Percentiles rank a stretch among this genome's conserved stretches.
phyloP scores from a whole-genome alignment of 2,329 filamentous ascomycete genomes.

The Calcarisporium arbuscula region DNA sequence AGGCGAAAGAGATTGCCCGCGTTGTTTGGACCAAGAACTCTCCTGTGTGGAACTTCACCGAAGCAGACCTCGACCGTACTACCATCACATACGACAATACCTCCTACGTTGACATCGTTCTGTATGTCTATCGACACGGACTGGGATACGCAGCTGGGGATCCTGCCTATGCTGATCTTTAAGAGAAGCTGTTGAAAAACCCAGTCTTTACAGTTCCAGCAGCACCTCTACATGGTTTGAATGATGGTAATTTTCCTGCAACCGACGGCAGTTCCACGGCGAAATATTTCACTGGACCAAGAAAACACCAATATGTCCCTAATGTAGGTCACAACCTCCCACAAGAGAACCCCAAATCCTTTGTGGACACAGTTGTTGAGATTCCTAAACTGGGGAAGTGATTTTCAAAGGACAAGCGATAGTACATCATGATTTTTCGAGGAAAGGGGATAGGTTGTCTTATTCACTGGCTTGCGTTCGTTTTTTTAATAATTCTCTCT shows the following conservation, averaged over 20 bases:
- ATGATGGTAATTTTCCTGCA: constrained; percentile 7
- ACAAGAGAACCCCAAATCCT: constrained; percentile 9
- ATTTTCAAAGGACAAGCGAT: no score
- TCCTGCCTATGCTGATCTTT: constrained; percentile 2
- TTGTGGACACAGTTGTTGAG: constrained; percentile 9
- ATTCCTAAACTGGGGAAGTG: no score
- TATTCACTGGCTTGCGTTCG: no score
- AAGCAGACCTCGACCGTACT: constrained; percentile 14
- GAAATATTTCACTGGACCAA: constrained; percentile 6
- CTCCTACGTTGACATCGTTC: constrained; percentile 32
- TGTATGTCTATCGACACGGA: constrained; percentile 34
- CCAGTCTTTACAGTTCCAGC: constrained; percentile 8
- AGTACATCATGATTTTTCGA: no score
- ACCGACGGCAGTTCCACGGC: constrained; percentile 9
- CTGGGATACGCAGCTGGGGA: constrained; percentile 18
- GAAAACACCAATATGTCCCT: constrained; percentile 9
- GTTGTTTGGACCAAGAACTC: constrained; percentile 18
- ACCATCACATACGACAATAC: constrained; percentile 9
- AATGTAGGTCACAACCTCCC: constrained; percentile 10
- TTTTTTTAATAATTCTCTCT: no score
- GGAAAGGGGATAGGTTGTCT: no score
- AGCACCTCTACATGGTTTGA: constrained; percentile 8
- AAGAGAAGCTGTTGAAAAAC: constrained; percentile 7
- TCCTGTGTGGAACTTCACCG: constrained; percentile 15
- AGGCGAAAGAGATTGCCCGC: constrained; percentile 13